These are phyloP conservation scores for Leccinum olivaceopallidum DNA, from an alignment of 768 basidiomycete genomes.

Conservation along the genomic window DNA sequence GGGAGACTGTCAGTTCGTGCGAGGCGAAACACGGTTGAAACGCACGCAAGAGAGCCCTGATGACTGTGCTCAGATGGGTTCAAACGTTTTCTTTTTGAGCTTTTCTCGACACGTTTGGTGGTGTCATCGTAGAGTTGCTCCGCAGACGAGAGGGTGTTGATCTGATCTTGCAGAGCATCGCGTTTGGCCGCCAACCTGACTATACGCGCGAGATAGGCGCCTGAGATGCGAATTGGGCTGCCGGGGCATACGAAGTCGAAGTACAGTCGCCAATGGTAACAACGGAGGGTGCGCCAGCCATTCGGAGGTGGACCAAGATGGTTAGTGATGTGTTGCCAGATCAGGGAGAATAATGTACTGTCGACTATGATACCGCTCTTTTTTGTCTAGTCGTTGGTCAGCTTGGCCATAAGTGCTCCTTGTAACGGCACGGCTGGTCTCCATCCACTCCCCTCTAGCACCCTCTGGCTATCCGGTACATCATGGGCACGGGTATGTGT, in stretches of 20 bases:
- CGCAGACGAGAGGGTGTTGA: conserved; percentile 24
- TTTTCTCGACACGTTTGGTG: conserved; percentile 50
- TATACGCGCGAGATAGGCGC: conserved; percentile 84
- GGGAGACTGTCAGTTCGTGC: conserved; percentile 4
- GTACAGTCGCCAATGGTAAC: conserved; percentile 97
- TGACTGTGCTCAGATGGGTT: conserved; percentile 96
- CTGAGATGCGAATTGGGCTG: conserved; percentile 97
- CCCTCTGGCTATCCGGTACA: too few species aligned
- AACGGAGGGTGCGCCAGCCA: conserved; percentile 75
- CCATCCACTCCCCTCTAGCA: too few species aligned
- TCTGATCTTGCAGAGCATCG: conserved; percentile 55
- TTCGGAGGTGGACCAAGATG: conserved; percentile 51
- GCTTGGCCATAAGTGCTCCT: conserved; percentile 65
- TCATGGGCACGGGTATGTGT: too few species aligned
- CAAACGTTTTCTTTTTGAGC: conserved; percentile 67
- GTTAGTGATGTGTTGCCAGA: background rate
- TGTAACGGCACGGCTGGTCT: conserved; percentile 45
- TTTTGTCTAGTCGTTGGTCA: conserved; percentile 78
- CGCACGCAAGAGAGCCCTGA: conserved; percentile 88
- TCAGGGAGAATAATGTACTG: conserved; percentile 40
- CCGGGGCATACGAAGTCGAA: conserved; percentile 90
- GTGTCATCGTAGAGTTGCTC: conserved; percentile 31
- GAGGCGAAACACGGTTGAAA: conserved; percentile 5
- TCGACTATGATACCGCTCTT: conserved; percentile 87
- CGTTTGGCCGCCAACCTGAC: conserved; percentile 78